Evolutionary conservation across 768 basidiomycete genomes (phyloP).

Genomic region (Ramaria rubella): DNA sequence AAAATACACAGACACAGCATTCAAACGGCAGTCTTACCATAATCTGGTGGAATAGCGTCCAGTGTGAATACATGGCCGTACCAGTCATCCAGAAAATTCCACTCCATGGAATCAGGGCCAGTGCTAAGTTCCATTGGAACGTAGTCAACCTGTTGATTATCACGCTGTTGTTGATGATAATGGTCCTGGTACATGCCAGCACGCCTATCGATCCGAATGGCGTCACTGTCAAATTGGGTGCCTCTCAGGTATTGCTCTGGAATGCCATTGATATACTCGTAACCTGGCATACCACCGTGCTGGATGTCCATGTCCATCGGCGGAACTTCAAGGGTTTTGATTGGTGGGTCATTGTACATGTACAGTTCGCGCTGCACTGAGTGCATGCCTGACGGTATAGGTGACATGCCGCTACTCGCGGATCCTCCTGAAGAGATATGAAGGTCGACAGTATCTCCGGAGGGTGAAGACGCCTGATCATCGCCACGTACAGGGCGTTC

Average conservation of each 20-base stretch:
- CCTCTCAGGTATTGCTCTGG: background rate
- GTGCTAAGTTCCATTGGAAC: slow-evolving; percentile 4
- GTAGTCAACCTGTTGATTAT: background rate
- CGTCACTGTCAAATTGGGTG: background rate
- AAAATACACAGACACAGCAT: background rate
- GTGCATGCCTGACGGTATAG: background rate
- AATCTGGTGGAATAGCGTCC: slow-evolving; percentile 9
- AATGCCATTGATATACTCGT: background rate
- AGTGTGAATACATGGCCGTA: slow-evolving; percentile 11
- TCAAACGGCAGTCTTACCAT: background rate
- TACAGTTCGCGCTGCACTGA: background rate
- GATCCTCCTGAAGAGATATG: slow-evolving; percentile 6
- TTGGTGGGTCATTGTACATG: background rate
- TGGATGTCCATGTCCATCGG: background rate
- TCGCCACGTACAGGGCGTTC: background rate
- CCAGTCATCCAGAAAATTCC: slow-evolving; percentile 12
- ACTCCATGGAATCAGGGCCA: background rate
- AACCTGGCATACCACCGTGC: slow-evolving; percentile 1
- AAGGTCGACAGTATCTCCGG: background rate
- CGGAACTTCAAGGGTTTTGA: background rate
- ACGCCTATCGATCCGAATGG: background rate
- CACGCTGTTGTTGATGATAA: background rate
- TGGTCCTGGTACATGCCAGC: background rate
- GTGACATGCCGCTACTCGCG: slow-evolving; percentile 7
- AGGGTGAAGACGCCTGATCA: background rate